A percentile compares a stretch with the other conserved stretches of the same genome.
Evolutionary conservation across 345 rosid genomes (phyloP).

Genomic region (Bruguiera gymnorhiza): DNA sequence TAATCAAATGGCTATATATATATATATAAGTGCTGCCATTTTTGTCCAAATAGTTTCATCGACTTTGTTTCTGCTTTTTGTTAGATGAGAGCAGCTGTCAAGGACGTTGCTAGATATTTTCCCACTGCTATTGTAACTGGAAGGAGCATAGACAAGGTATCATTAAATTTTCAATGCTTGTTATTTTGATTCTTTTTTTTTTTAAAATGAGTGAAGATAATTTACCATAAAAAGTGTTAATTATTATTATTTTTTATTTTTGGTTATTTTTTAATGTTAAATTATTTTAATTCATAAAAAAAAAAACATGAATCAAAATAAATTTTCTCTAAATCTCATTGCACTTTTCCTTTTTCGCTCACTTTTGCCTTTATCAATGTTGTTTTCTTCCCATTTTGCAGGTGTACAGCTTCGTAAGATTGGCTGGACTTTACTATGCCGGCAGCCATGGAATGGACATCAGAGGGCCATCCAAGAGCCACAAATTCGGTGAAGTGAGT

Average conservation of each 20-base stretch:
- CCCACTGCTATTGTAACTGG: conserved; percentile 96
- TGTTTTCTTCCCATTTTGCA: conserved; percentile 14
- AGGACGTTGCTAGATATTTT: conserved; percentile 53
- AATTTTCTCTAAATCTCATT: too few species aligned
- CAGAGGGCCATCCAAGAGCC: conserved; percentile 71
- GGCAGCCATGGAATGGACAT: conserved; percentile 99
- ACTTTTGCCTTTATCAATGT: not conserved
- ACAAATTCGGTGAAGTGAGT: conserved; percentile 49
- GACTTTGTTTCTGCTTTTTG: not conserved
- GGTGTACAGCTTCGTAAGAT: conserved; percentile 79
- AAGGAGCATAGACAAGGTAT: conserved; percentile 91
- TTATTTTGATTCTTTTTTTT: too few species aligned
- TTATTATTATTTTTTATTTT: too few species aligned
- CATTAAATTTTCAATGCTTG: conserved; percentile 1
- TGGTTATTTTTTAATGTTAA: too few species aligned
- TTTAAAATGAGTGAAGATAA: too few species aligned
- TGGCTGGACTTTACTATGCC: conserved; percentile 87
- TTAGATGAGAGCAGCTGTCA: conserved; percentile 85
- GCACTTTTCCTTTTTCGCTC: not conserved
- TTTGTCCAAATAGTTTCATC: too few species aligned
- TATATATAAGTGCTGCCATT: too few species aligned
- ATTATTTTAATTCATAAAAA: too few species aligned
- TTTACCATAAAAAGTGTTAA: too few species aligned
- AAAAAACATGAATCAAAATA: too few species aligned
- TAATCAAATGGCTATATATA: conserved; percentile 8